These are phyloP conservation scores for Silene coronaria DNA, from an alignment of 179 eudicot genomes.

Conservation along the genomic window DNA sequence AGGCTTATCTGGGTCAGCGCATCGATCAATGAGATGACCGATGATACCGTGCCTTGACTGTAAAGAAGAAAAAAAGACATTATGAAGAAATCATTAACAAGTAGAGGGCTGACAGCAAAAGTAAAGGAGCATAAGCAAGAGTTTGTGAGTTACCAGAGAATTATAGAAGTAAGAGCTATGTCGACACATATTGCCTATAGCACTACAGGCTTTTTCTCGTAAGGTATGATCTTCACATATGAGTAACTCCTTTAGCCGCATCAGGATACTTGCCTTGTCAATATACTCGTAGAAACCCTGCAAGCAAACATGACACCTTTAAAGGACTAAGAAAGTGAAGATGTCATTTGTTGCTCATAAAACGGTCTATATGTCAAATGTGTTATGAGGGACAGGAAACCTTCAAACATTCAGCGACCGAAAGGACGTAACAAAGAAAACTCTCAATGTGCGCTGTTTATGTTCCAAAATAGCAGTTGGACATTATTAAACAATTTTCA, in stretches of 20 bases:
- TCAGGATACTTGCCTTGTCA: conserved; percentile 65
- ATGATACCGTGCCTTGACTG: conserved; percentile 71
- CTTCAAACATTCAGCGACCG: neutral
- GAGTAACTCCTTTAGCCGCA: conserved; percentile 65
- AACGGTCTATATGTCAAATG: neutral
- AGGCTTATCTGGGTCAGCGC: conserved; percentile 78
- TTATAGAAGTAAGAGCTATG: conserved; percentile 87
- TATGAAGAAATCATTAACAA: neutral
- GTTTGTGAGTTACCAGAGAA: conserved; percentile 49
- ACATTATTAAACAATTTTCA: too few relatives aligned
- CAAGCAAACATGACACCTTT: conserved; percentile 21
- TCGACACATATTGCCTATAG: conserved; percentile 93
- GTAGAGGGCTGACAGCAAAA: neutral
- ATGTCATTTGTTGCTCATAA: neutral
- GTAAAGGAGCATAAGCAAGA: neutral
- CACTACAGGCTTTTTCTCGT: conserved; percentile 90
- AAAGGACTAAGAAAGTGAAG: neutral
- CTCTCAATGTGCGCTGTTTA: too few relatives aligned
- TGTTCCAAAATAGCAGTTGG: too few relatives aligned
- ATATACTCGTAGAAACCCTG: conserved; percentile 81
- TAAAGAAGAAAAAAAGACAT: neutral
- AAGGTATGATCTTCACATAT: conserved; percentile 69
- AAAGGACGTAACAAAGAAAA: too few relatives aligned
- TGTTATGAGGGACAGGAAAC: neutral
- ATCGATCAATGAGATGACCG: conserved; percentile 69